A percentile compares a stretch with the other conserved stretches of the same genome.
These are phyloP conservation scores for Platismatia glauca DNA, from an alignment of 495 filamentous ascomycete genomes.

Conservation along the genomic window DNA sequence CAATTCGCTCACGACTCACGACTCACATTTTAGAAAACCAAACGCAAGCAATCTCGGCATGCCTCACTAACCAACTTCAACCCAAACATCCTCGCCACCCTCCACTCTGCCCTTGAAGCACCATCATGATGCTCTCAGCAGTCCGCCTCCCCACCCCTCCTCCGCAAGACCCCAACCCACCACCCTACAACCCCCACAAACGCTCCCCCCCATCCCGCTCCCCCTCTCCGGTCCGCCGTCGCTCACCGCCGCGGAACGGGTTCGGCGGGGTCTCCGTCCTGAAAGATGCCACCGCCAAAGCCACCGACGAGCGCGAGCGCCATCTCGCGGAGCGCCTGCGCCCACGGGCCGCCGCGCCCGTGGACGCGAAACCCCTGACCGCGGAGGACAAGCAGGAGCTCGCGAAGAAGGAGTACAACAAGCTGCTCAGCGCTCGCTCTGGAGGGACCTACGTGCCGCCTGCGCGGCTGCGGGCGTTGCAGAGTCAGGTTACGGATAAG, in stretches of 20 bases:
- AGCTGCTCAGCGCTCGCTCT: slow-evolving; percentile 78
- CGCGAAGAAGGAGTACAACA: slow-evolving; percentile 86
- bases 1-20: neutral
- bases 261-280: slow-evolving; percentile 31
- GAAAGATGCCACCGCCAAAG: slow-evolving; percentile 45
- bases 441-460: slow-evolving; percentile 96
- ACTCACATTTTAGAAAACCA: neutral
- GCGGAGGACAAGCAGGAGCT: slow-evolving; percentile 75
- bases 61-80: neutral
- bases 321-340: slow-evolving; percentile 53
- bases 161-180: slow-evolving; percentile 42
- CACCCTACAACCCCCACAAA: slow-evolving; percentile 46
- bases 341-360: slow-evolving; percentile 44
- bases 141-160: slow-evolving; percentile 61
- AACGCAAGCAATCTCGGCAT: neutral
- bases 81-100: neutral
- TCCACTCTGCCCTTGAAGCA: neutral
- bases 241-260: slow-evolving; percentile 44
- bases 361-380: slow-evolving; percentile 51
- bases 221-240: slow-evolving; percentile 53
- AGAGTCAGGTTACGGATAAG: slow-evolving; percentile 96
- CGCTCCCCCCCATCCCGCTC: slow-evolving; percentile 55
- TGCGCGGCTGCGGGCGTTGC: slow-evolving; percentile 78
- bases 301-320: slow-evolving; percentile 52
- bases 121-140: slow-evolving; percentile 49